A percentile compares a stretch with the other conserved stretches of the same genome.
Evolutionary conservation across 2,329 filamentous ascomycete species (phyloP).

Genomic region (Sarocladiaceae sp.): DNA sequence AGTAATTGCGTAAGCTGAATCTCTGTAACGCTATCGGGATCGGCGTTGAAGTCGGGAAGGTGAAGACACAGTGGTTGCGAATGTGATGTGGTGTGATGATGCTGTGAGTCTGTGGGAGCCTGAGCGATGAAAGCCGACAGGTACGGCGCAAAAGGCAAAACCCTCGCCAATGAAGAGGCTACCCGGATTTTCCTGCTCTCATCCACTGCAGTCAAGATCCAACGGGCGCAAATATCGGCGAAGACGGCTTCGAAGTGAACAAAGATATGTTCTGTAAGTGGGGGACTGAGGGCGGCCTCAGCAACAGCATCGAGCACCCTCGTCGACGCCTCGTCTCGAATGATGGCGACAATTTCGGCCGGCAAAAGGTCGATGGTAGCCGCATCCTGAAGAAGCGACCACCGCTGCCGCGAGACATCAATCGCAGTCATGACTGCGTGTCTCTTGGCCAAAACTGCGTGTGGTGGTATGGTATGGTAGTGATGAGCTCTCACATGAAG

Average conservation of each 20-base stretch:
- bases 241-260: constrained; percentile 68
- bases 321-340: constrained; percentile 56
- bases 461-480: constrained; percentile 2
- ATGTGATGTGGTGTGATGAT: constrained; percentile 7
- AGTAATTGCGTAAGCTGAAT: constrained; percentile 23
- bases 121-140: constrained; percentile 66
- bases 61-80: constrained; percentile 22
- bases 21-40: constrained; percentile 13
- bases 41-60: constrained; percentile 21
- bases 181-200: constrained; percentile 34
- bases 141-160: constrained; percentile 77
- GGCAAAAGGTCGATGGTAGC: constrained; percentile 56
- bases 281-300: constrained; percentile 60
- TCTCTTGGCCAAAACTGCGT: not conserved
- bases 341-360: constrained; percentile 59
- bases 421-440: constrained; percentile 45
- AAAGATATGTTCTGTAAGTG: constrained; percentile 68
- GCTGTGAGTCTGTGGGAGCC: constrained; percentile 11
- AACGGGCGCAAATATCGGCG: constrained; percentile 76
- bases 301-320: constrained; percentile 68
- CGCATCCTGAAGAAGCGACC: constrained; percentile 50
- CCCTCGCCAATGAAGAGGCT: constrained; percentile 68
- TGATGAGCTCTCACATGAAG: constrained; percentile 7
- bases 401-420: constrained; percentile 48
- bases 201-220: constrained; percentile 49